A percentile compares a stretch with the other conserved stretches of the same genome.
Evolutionary conservation across 371 early-diverging fungal genomes (phyloP).

Genomic region (Coemansia sp.): DNA sequence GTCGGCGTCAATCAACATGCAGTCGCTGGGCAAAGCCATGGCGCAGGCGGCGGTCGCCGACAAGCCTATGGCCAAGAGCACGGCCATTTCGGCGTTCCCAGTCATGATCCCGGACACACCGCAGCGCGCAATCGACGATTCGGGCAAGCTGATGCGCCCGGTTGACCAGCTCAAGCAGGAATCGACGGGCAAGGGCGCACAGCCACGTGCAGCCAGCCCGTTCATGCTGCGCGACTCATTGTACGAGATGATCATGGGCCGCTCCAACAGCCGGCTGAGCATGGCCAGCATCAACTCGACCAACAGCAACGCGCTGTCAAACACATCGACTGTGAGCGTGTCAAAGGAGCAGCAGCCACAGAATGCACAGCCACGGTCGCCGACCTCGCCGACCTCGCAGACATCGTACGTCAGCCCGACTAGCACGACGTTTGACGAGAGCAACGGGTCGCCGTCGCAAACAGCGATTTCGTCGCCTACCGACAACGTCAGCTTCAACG

Average conservation of each 20-base stretch:
- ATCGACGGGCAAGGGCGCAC: constrained; percentile 6
- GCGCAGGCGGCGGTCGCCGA: constrained; percentile 3
- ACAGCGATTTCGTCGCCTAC: constrained; percentile 31
- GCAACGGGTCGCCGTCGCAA: constrained; percentile 29
- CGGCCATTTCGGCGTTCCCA: constrained; percentile 32
- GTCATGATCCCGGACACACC: constrained; percentile 10
- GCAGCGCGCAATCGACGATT: constrained; percentile 6
- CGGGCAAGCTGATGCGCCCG: not conserved
- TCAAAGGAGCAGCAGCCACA: constrained; percentile 14
- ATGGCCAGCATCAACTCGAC: constrained; percentile 20
- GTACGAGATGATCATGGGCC: constrained; percentile 49
- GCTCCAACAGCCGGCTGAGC: constrained; percentile 32
- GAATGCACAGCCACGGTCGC: constrained; percentile 20
- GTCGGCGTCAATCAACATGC: constrained; percentile 32
- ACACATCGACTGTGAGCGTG: constrained; percentile 31
- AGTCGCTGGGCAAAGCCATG: constrained; percentile 33
- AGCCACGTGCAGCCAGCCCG: constrained; percentile 27
- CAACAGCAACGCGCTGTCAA: constrained; percentile 36
- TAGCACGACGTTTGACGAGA: constrained; percentile 44
- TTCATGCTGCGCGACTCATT: constrained; percentile 44
- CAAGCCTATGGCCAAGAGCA: not conserved
- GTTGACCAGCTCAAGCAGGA: constrained; percentile 18
- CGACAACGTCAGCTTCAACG: constrained; percentile 19
- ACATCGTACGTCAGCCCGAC: constrained; percentile 32
- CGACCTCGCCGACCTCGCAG: constrained; percentile 34